Evolutionary conservation across 176 grass and related monocot genomes (phyloP), one percentile per base, ranked within the genome.

Genomic region (Aegilops tauschii): DNA sequence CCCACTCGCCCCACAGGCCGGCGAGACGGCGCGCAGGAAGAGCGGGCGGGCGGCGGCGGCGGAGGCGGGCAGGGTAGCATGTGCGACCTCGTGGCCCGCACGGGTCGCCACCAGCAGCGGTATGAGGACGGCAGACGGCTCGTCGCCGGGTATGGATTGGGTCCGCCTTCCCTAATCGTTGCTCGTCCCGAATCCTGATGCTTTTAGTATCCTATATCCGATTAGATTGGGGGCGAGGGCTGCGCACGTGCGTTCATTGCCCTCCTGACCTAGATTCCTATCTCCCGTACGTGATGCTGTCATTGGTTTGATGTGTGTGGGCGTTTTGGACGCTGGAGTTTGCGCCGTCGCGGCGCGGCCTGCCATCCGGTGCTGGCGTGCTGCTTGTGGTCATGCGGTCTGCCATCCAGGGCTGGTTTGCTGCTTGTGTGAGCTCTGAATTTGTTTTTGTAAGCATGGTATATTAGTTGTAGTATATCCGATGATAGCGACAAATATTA

Each of bases 41-140:
- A 39, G 49, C 39, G 54, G 21, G 50, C 36, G 61, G 80, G 80
- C 49, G 80, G 25, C 73, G 76, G 82, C 67, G 61, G 82, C 61
- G 61, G 29, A 21, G 16, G 3, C 9, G 17, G 28, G 27, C 35
- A 29, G 77, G 58, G 61, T 13, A 65, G 82, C 90, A 99, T 99
- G 97, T 94, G 97, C 84, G 97, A 99, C 92, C 83, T 99, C 68
- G 94, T 99, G 80, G 97, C 97, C 42, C 97, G 97, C 79, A 99
- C 97, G 76, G 97, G 97, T 74, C 92, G 97, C 59, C 97, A 99
- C 80, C 97, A 99, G 90, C 97, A 99, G 92, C 97, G 97, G 31
- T 99, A 99, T 81, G 92, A 96, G 81, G 97, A 78, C 34, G 92
- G 94, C 61, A 85, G 92, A 80, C 94, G 94, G 50, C 90, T 99